These are phyloP conservation scores for Neurospora pannonica DNA, from an alignment of 495 filamentous ascomycete genomes.

Conservation along the genomic window DNA sequence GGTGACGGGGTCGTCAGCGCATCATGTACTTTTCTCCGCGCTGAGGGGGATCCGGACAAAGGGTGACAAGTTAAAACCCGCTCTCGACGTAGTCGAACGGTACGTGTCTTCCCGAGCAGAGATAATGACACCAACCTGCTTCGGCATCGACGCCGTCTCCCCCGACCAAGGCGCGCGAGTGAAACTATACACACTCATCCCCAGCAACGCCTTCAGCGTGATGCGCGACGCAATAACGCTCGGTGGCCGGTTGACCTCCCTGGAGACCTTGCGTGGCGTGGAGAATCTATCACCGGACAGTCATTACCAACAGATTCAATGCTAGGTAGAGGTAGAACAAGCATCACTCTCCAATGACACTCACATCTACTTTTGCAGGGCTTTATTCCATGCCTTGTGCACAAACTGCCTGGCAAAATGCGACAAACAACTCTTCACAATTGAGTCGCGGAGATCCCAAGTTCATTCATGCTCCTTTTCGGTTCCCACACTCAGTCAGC, in stretches of 20 bases:
- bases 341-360: too few species aligned
- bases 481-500: too few species aligned
- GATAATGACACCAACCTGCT: background rate
- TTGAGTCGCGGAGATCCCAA: too few species aligned
- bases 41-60: background rate
- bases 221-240: background rate
- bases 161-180: background rate
- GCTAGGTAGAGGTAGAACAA: too few species aligned
- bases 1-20: accelerated
- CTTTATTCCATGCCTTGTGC: too few species aligned
- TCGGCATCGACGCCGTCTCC: background rate
- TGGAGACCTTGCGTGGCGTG: background rate
- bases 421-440: too few species aligned
- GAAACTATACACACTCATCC: background rate
- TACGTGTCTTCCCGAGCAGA: background rate
- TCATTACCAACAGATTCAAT: too few species aligned
- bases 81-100: background rate
- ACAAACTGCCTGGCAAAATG: too few species aligned
- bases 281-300: too few species aligned
- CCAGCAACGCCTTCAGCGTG: background rate
- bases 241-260: background rate
- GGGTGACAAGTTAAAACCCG: accelerated
- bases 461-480: too few species aligned
- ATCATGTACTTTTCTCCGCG: background rate
- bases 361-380: too few species aligned